Percentiles rank a stretch among this genome's conserved stretches.
Conservation (phyloP, 768 basidiomycete species). For the Tephrocybe sp. region DNA sequence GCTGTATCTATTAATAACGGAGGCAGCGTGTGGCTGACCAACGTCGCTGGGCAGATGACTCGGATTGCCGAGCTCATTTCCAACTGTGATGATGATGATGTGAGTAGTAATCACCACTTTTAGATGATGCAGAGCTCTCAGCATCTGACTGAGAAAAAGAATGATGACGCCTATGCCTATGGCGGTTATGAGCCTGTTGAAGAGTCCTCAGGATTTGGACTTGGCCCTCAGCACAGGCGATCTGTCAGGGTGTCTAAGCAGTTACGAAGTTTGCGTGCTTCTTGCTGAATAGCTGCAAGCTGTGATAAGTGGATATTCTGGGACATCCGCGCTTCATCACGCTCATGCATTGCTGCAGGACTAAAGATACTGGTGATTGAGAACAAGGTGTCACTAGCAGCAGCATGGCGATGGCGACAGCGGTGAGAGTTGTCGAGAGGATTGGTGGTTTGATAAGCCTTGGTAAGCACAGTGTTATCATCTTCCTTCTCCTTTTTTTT, state of each 20-base stretch:
- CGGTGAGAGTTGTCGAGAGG: not conserved
- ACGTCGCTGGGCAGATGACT: no score
- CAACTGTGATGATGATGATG: no score
- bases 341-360: not conserved
- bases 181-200: no score
- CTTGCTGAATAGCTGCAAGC: slow-evolving; percentile 2
- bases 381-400: slow-evolving; percentile 4
- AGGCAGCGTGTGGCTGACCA: no score
- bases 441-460: slow-evolving; percentile 1
- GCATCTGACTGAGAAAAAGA: no score
- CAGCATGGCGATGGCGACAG: not conserved
- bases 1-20: no score
- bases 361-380: slow-evolving; percentile 8
- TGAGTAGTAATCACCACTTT: no score
- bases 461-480: not conserved
- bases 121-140: no score
- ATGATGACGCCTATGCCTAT: no score
- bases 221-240: no score
- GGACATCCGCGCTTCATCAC: slow-evolving; percentile 6
- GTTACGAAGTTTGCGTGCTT: slow-evolving; percentile 5
- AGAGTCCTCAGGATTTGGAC: no score
- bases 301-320: slow-evolving; percentile 8
- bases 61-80: no score
- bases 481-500: not conserved
- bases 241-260: not conserved